A percentile compares a stretch with the other conserved stretches of the same genome.
phyloP scores from a whole-genome alignment of 192 early-diverging fungal genomes.

The Umbelopsis sp. region DNA sequence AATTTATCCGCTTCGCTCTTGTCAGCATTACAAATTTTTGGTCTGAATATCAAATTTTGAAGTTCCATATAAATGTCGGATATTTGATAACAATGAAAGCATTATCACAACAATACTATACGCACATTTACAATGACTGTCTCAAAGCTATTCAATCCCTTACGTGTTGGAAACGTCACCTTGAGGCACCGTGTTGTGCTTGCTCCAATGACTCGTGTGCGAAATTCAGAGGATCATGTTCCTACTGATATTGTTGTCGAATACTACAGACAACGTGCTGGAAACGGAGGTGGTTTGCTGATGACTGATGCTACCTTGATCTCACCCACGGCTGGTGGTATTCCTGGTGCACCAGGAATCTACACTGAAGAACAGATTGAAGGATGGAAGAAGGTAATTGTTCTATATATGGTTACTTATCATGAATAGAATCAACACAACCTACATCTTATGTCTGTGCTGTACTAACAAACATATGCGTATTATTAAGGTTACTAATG shows the following conservation, averaged over 20 bases:
- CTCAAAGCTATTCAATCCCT: slow-evolving; percentile 20
- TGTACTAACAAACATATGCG: not conserved
- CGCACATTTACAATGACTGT: not conserved
- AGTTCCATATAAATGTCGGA: too few relatives aligned
- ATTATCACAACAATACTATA: too few relatives aligned
- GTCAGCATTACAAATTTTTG: too few relatives aligned
- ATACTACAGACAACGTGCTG: slow-evolving; percentile 30
- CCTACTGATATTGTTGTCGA: slow-evolving; percentile 17
- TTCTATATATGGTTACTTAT: too few relatives aligned
- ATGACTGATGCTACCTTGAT: slow-evolving; percentile 28
- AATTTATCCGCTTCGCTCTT: too few relatives aligned
- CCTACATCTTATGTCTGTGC: not conserved
- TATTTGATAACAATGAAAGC: too few relatives aligned
- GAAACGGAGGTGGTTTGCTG: slow-evolving; percentile 20
- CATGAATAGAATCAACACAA: too few relatives aligned
- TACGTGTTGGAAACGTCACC: slow-evolving; percentile 10
- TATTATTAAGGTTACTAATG: slow-evolving; percentile 38
- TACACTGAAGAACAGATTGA: slow-evolving; percentile 40
- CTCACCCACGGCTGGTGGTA: slow-evolving; percentile 4
- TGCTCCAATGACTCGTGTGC: slow-evolving; percentile 26
- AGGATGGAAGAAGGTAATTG: slow-evolving; percentile 44
- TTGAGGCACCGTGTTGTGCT: slow-evolving; percentile 28
- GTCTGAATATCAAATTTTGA: too few relatives aligned
- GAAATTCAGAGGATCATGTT: not conserved
- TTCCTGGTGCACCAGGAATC: slow-evolving; percentile 32